phyloP scores from a whole-genome alignment of 2,329 filamentous ascomycete species.

The Ciborinia camelliae region DNA sequence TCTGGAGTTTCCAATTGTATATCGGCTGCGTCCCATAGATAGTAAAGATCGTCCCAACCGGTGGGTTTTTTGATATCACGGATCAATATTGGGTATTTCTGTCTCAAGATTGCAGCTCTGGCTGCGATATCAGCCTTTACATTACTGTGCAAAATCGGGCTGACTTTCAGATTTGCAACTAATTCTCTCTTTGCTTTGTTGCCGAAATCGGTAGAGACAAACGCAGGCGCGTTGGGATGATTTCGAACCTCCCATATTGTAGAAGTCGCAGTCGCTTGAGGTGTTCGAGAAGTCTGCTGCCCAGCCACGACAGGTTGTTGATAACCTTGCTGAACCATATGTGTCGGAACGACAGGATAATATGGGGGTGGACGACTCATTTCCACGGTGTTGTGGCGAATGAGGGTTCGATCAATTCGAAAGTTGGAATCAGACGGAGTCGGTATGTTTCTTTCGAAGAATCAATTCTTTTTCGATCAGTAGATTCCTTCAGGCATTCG shows the following conservation, averaged over 20 bases:
- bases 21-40: slow-evolving; percentile 38
- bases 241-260: slow-evolving; percentile 13
- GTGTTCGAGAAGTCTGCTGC: not conserved
- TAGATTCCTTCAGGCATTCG: not conserved
- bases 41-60: slow-evolving; percentile 33
- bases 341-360: not conserved
- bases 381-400: not conserved
- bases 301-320: not conserved
- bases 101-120: slow-evolving; percentile 19
- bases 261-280: not conserved
- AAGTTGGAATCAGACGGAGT: not conserved
- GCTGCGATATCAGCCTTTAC: slow-evolving; percentile 18
- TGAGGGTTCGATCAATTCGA: not conserved
- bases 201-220: slow-evolving; percentile 28
- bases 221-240: slow-evolving; percentile 17
- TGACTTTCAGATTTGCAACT: slow-evolving; percentile 14
- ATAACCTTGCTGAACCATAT: not conserved
- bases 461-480: not conserved
- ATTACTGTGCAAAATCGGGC: slow-evolving; percentile 22
- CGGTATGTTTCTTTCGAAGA: not conserved
- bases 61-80: slow-evolving; percentile 19
- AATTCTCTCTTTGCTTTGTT: slow-evolving; percentile 18
- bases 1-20: slow-evolving; percentile 31
- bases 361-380: slow-evolving; percentile 1
- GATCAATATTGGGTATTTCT: slow-evolving; percentile 15